Evolutionary conservation across 768 basidiomycete species (phyloP).

Genomic region (Cystofilobasidium macerans): DNA sequence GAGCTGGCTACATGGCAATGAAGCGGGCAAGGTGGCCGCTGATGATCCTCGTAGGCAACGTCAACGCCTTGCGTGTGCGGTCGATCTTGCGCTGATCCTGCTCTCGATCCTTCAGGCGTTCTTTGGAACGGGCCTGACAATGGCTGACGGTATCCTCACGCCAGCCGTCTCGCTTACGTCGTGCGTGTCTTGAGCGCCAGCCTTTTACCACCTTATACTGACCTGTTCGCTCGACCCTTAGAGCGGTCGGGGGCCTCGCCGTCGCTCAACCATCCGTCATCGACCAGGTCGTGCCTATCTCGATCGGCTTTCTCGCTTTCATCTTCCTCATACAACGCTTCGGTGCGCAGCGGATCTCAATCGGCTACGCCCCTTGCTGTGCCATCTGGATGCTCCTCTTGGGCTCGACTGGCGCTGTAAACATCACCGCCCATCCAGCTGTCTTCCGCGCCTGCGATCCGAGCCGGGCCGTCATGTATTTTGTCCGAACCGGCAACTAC

Average conservation of each 20-base stretch:
- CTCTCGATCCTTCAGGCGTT: conserved; percentile 39
- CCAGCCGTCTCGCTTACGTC: conserved; percentile 47
- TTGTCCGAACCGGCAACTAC: conserved; percentile 54
- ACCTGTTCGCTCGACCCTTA: neutral
- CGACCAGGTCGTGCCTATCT: conserved; percentile 48
- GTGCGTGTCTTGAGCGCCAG: neutral
- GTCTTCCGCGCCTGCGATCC: conserved; percentile 60
- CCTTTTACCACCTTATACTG: neutral
- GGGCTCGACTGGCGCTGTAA: conserved; percentile 49
- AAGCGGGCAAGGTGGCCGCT: conserved; percentile 43
- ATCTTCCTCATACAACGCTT: conserved; percentile 54
- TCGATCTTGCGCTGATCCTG: neutral
- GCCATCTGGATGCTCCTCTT: conserved; percentile 51
- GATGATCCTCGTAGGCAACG: conserved; percentile 47
- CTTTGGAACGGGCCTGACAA: conserved; percentile 55
- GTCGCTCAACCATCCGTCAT: conserved; percentile 48
- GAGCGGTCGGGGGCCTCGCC: conserved; percentile 56
- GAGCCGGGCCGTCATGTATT: conserved; percentile 53
- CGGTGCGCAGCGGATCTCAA: conserved; percentile 49
- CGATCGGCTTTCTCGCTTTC: conserved; percentile 49
- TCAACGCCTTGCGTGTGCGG: neutral
- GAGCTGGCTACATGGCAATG: conserved; percentile 29
- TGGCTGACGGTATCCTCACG: conserved; percentile 51
- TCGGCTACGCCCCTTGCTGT: conserved; percentile 51
- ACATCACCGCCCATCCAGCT: conserved; percentile 48